Percentiles rank a stretch among this genome's conserved stretches.
phyloP scores from a whole-genome alignment of 192 early-diverging fungal species.

The Podila minutissima region DNA sequence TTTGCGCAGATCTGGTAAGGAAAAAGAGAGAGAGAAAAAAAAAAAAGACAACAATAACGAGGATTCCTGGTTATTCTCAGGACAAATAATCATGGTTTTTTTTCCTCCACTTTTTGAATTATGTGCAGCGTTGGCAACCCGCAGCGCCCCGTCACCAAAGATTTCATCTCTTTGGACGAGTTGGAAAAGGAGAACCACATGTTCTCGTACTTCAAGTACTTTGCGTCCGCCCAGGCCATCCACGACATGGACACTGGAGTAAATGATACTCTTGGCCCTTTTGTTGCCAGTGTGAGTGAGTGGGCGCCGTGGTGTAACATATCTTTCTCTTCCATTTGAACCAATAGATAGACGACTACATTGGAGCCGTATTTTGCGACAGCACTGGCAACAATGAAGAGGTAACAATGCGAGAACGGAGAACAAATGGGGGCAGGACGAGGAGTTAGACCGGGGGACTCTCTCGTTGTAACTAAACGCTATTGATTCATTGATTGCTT shows the following conservation, averaged over 20 bases:
- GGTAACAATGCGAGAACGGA: background rate
- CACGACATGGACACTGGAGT: background rate
- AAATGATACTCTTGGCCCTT: background rate
- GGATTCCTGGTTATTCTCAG: background rate
- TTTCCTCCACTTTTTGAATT: background rate
- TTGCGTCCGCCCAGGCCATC: background rate
- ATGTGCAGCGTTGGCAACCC: conserved; percentile 13
- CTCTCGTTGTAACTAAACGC: too few relatives aligned
- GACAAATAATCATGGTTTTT: too few relatives aligned
- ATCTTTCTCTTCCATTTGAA: background rate
- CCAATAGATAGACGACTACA: conserved; percentile 5
- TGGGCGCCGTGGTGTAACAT: background rate
- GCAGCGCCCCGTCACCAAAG: conserved; percentile 4
- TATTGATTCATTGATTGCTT: background rate
- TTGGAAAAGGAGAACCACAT: conserved; percentile 8
- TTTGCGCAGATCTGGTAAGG: conserved; percentile 11
- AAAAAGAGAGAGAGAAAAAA: background rate
- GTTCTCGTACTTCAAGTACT: conserved; percentile 14
- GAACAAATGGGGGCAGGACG: background rate
- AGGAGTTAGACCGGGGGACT: too few relatives aligned
- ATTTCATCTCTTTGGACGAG: background rate
- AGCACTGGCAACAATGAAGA: background rate
- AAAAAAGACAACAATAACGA: too few relatives aligned
- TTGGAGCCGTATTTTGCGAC: background rate
- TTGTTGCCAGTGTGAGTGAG: background rate